These are phyloP conservation scores for Rhinocladiella similis DNA, from an alignment of 2,329 filamentous ascomycete genomes.

Conservation along the genomic window DNA sequence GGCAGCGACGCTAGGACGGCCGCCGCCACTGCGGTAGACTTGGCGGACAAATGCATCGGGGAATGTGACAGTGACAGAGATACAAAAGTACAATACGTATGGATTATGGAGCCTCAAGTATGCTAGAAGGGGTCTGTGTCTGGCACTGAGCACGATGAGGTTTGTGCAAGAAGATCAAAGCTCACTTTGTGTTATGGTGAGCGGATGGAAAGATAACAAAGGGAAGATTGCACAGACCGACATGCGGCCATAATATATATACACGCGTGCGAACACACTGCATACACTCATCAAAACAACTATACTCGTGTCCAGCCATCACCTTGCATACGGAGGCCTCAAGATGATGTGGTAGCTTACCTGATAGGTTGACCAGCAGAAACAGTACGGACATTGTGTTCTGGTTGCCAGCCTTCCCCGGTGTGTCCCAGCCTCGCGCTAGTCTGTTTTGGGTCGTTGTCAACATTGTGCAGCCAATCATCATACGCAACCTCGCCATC, in stretches of 20 bases:
- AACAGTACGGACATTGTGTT: too few relatives aligned
- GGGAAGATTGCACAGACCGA: constrained; percentile 9
- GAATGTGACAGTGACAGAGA: background rate
- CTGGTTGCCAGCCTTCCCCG: too few relatives aligned
- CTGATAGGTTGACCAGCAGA: background rate
- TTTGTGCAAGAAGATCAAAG: background rate
- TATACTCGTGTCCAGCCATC: background rate
- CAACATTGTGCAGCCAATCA: too few relatives aligned
- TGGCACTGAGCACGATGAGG: constrained; percentile 3
- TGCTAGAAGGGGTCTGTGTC: too few relatives aligned
- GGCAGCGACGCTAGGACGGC: constrained; percentile 5
- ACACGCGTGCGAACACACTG: background rate
- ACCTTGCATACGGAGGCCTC: background rate
- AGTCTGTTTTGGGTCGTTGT: too few relatives aligned
- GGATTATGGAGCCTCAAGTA: background rate
- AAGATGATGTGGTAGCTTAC: background rate
- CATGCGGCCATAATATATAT: constrained; percentile 9
- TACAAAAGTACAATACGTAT: constrained; percentile 2
- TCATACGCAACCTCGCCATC: too few relatives aligned
- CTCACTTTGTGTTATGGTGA: background rate
- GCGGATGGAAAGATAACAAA: background rate
- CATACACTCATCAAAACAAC: background rate
- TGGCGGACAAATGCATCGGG: constrained; percentile 8
- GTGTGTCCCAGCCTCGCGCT: too few relatives aligned
- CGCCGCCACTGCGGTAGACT: background rate